These are phyloP conservation scores for Lepidium sativum DNA, from an alignment of 345 rosid species.

Conservation along the genomic window DNA sequence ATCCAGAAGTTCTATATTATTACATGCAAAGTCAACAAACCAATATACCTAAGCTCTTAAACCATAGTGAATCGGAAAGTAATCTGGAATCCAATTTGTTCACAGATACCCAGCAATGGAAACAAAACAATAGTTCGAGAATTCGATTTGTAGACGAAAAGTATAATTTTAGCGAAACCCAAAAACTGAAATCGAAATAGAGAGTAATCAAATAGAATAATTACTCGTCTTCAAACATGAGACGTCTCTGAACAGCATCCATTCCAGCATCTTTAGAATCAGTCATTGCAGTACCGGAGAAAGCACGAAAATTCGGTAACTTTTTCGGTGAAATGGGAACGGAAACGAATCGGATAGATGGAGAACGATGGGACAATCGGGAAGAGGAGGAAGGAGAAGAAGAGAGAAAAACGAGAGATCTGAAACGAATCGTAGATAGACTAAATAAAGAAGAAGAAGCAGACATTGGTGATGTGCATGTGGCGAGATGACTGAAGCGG, in stretches of 20 bases:
- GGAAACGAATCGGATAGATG: not conserved
- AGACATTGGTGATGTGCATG: conserved; percentile 16
- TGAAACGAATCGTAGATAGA: conserved; percentile 23
- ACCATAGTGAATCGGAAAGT: not conserved
- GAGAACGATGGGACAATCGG: conserved; percentile 1
- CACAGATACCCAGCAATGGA: not conserved
- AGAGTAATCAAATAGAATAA: not conserved
- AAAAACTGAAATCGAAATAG: not conserved
- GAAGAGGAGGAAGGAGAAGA: conserved; percentile 10
- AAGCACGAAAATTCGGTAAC: conserved; percentile 17
- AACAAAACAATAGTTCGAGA: not conserved
- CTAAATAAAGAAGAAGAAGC: conserved; percentile 26
- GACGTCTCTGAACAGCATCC: conserved; percentile 99
- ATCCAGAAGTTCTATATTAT: not conserved
- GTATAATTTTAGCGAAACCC: not conserved
- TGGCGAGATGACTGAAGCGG: conserved; percentile 4
- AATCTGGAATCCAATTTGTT: not conserved
- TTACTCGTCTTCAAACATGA: conserved; percentile 95
- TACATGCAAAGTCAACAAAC: not conserved
- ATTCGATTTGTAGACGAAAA: not conserved
- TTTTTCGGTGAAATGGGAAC: conserved; percentile 12
- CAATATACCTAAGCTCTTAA: not conserved
- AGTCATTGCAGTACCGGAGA: conserved; percentile 28
- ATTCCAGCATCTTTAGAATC: conserved; percentile 58
- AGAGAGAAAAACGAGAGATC: conserved; percentile 19